Percentiles rank a stretch among this genome's conserved stretches.
Conservation (phyloP, 148 eudicot species). For the Suaeda aralocaspica region DNA sequence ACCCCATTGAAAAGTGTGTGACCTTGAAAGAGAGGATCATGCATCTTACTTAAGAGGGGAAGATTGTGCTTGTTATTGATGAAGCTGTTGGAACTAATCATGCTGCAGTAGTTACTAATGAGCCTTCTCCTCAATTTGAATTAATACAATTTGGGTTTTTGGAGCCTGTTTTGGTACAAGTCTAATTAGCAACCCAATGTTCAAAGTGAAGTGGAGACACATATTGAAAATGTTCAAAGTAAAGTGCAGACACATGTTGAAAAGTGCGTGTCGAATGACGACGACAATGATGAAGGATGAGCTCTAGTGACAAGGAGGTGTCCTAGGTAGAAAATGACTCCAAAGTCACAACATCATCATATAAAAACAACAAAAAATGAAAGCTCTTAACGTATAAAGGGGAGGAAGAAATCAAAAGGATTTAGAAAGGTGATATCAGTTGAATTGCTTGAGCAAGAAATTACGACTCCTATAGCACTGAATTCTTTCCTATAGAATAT, state of each 20-base stretch:
- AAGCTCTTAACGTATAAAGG: background rate
- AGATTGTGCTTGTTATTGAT: background rate
- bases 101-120: background rate
- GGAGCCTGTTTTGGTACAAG: background rate
- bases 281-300: no score
- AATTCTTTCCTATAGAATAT: background rate
- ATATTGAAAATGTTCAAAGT: no score
- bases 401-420: background rate
- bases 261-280: no score
- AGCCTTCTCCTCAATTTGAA: background rate
- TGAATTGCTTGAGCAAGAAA: background rate
- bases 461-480: background rate
- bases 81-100: background rate
- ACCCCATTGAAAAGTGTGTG: no score
- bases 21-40: no score
- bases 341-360: background rate
- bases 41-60: no score
- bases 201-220: background rate
- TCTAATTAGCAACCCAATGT: background rate
- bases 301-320: background rate
- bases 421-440: background rate
- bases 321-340: background rate
- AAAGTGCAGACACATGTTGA: background rate
- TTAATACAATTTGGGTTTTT: background rate
- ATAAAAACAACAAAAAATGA: background rate